Percentiles rank a stretch among this genome's conserved stretches.
These are phyloP conservation scores for Trifolium dubium DNA, from an alignment of 306 rosid genomes.

Conservation along the genomic window DNA sequence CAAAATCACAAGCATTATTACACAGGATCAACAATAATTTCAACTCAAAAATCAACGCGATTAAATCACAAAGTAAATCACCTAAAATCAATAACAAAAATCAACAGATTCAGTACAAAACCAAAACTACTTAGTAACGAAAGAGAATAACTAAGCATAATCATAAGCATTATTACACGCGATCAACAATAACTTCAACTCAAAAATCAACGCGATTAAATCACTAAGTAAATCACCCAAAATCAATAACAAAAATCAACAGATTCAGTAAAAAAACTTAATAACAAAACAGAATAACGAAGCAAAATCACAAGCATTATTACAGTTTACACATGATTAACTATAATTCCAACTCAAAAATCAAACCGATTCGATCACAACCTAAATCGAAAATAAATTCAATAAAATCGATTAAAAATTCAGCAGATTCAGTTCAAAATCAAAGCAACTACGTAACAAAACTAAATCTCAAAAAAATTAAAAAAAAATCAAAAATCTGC, in stretches of 20 bases:
- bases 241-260: background rate
- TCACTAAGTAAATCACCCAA: background rate
- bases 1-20: background rate
- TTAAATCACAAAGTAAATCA: background rate
- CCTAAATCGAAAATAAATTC: background rate
- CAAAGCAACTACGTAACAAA: conserved; percentile 14
- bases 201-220: background rate
- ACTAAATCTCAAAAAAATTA: conserved; percentile 8
- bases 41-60: background rate
- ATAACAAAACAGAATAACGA: background rate
- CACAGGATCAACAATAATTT: background rate
- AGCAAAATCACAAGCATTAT: conserved; percentile 1
- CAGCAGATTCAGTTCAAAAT: conserved; percentile 37
- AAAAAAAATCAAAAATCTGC: background rate
- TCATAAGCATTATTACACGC: background rate
- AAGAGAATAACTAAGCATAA: background rate
- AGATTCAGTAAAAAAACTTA: conserved; percentile 37
- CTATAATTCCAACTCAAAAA: conserved; percentile 2
- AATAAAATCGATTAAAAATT: background rate
- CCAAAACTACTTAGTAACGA: conserved; percentile 17
- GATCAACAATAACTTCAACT: conserved; percentile 10
- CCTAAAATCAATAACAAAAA: background rate
- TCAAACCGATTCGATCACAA: conserved; percentile 29
- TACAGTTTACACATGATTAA: background rate
- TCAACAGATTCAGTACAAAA: conserved; percentile 35